Percentiles rank a stretch among this genome's conserved stretches.
Conservation (phyloP, 352 stramenopile species). For the Albugo candida region DNA sequence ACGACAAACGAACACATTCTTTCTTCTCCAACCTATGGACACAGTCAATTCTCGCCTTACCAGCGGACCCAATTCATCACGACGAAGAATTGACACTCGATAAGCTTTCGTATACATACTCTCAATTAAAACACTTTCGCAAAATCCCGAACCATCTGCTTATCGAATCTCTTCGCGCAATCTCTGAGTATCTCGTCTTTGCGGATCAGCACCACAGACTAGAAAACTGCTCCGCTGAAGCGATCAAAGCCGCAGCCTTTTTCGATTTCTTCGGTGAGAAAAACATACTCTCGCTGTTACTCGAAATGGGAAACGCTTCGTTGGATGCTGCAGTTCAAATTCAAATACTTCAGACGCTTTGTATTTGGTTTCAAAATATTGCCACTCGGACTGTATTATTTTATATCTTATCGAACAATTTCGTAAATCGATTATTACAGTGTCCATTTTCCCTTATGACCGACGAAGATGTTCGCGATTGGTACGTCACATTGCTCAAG, state of each 20-base stretch:
- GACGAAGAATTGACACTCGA: too few relatives aligned
- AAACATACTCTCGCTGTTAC: slow-evolving; percentile 83
- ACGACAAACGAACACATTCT: too few relatives aligned
- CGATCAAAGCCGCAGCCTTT: slow-evolving; percentile 31
- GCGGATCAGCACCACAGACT: slow-evolving; percentile 49
- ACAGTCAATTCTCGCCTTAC: too few relatives aligned
- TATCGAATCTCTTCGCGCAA: slow-evolving; percentile 59
- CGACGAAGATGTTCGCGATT: slow-evolving; percentile 75
- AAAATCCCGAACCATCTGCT: slow-evolving; percentile 48
- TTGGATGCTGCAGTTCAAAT: slow-evolving; percentile 64
- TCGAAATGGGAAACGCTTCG: slow-evolving; percentile 51
- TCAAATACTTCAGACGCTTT: slow-evolving; percentile 85
- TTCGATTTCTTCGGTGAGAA: slow-evolving; percentile 97
- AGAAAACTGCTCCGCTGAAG: slow-evolving; percentile 10
- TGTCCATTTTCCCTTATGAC: slow-evolving; percentile 40
- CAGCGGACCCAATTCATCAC: too few relatives aligned
- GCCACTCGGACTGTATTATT: slow-evolving; percentile 80
- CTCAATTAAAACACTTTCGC: slow-evolving; percentile 29
- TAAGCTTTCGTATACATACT: too few relatives aligned
- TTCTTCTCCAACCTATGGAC: too few relatives aligned
- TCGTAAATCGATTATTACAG: slow-evolving; percentile 85
- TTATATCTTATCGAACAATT: slow-evolving; percentile 91
- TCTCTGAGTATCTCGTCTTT: slow-evolving; percentile 79
- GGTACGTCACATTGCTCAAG: slow-evolving; percentile 80
- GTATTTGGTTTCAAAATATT: slow-evolving; percentile 83